Evolutionary conservation across 2,329 filamentous ascomycete species (phyloP), one percentile per base, ranked within the genome.

Genomic region (Calonectria leucothoes): DNA sequence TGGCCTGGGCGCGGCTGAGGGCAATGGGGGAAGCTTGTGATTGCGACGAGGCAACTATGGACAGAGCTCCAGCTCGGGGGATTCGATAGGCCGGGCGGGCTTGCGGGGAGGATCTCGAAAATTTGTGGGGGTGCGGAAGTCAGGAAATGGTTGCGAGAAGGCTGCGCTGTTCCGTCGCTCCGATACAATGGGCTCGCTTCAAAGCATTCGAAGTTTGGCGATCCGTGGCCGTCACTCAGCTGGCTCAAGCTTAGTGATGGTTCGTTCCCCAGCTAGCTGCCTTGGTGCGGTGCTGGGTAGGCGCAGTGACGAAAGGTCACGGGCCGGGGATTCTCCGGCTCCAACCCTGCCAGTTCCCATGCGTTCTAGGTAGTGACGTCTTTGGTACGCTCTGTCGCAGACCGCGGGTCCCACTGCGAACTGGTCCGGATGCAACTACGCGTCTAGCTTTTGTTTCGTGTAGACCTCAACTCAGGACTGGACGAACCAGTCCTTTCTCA

Each of bases 301-400:
- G 67, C 76, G 74, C 74, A 79, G 65, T 66, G 69, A 74, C 66
- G 70, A 71, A 64, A 63, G 59, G 48, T 29, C 51, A 76, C 79
- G 79, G 79, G 75, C 79, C 79, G 79, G 73, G 74, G 75, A 81
- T 81, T 81, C 73, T 81, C 79, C 79, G 79, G 55, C 33, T 25
- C 66, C 64, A 67, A 61, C 69, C 59, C 52, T 64, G 61, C 55
- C 42, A 49, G 39, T 69, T 37, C 42, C 31, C 33, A 27, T 42
- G 51, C 7, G 51, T 61, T 31, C 29, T 52, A 71, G 42, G 66
- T 72, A 61, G 79, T 81, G 79, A 81, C 79, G 79, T 81, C 76
- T 76, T 73, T 70, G 57, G 69, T 72, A 67, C 66, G 72, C 29
- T 42, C 45, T 37, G 25, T 75, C 72, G 70, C 17, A 73, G 29